These are phyloP conservation scores for Friedmanniomyces endolithicus DNA, from an alignment of 495 filamentous ascomycete species.

Conservation along the genomic window DNA sequence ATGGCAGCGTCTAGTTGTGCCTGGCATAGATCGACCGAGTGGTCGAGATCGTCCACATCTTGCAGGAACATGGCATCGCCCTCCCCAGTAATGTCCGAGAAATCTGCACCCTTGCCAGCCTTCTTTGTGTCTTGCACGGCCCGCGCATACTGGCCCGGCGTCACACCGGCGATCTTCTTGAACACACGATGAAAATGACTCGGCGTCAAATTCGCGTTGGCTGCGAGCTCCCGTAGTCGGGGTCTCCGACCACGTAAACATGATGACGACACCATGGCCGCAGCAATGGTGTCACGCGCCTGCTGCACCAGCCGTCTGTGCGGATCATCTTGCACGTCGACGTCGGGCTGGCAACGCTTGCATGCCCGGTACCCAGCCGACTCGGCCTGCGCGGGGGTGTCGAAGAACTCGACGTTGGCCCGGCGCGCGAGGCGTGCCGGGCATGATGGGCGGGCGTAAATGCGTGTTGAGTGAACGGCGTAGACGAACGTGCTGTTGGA, in stretches of 20 bases:
- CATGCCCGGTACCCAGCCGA: slow-evolving; percentile 47
- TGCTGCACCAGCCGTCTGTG: not conserved
- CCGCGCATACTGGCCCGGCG: not conserved
- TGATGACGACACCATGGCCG: not conserved
- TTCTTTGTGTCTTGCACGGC: not conserved
- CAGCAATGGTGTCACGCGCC: not conserved
- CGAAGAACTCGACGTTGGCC: slow-evolving; percentile 49
- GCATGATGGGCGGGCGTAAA: slow-evolving; percentile 52
- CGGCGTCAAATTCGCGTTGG: slow-evolving; percentile 1
- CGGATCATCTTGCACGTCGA: not conserved
- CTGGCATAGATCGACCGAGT: not conserved
- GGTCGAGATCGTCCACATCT: not conserved
- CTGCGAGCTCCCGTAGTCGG: not conserved
- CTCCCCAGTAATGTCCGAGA: not conserved
- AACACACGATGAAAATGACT: slow-evolving; percentile 1
- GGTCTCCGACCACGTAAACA: not conserved
- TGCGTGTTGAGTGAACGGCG: slow-evolving; percentile 47
- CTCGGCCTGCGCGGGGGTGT: slow-evolving; percentile 41
- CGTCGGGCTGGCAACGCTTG: slow-evolving; percentile 50
- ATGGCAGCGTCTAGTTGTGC: not conserved
- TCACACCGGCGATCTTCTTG: not conserved
- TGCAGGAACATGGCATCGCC: not conserved
- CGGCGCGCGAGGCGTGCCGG: slow-evolving; percentile 47
- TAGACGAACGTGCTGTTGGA: slow-evolving; percentile 46
- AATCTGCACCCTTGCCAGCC: not conserved